Evolutionary conservation across 73 alveolate genomes (phyloP), one percentile per base, ranked within the genome.

Genomic region (Loxodes magnus): DNA sequence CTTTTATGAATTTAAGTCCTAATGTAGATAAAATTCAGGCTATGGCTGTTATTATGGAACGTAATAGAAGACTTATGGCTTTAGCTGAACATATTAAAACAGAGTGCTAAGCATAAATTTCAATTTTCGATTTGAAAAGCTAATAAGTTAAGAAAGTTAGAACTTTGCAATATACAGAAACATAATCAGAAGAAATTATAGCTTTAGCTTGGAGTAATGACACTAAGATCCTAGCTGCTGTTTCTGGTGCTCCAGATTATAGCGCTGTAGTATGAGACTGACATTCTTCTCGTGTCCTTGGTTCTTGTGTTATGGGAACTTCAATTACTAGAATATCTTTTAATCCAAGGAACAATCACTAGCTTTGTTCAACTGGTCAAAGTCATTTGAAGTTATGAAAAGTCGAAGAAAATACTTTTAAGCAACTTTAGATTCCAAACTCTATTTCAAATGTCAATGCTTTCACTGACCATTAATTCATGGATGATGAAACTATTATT

Each of bases 381-480:
- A 56, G 66, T 26, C 84, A 65, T 35, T 80, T 78, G 73, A 85
- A 85, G 41, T 53, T 73, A 31, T 71, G 90, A 77, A 67, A 90
- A 75, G 81, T 85, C 16, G 64, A 85, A 43, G 93, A 85, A 56
- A 75, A 64, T 50, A 66, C 93, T 2, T 80, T 85, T 56, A 82
- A 80, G 67, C 59, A n/a, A n/a, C 79, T 87, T n/a, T 51, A 79
- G 77, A 77, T 82, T 14, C 64, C 64, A 5, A 74, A 80, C 31
- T 41, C 56, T 25, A 75, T 79, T 42, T 73, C 76, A 19, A 74
- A 81, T 7, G 38, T 35, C 44, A 72, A 75, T 29, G 63, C 52
- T 29, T 85, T 56, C 65, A 75, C 89, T 20, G 93, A 80, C 49
- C 96, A 85, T 54, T 68, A 77, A 22, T 85, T 93, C 92, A 57